Percentiles rank a stretch among this genome's conserved stretches.
Conservation (phyloP, 2,329 filamentous ascomycete genomes). For the Colletotrichum orbiculare region DNA sequence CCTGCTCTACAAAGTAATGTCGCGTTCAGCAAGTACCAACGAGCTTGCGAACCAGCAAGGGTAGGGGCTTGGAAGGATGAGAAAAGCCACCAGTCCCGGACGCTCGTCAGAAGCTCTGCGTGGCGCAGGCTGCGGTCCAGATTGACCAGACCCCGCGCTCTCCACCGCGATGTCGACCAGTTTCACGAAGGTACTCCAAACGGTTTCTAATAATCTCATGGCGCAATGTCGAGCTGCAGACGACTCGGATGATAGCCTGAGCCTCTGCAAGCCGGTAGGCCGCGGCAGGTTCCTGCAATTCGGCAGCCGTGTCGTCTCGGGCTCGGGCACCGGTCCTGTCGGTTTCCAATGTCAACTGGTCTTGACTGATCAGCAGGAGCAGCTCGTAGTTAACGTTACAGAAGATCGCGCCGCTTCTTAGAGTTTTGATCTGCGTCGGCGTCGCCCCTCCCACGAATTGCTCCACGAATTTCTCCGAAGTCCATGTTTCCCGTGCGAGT, state of each 20-base stretch:
- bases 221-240: slow-evolving; percentile 15
- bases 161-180: slow-evolving; percentile 20
- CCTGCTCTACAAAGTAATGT: neutral
- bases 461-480: slow-evolving; percentile 2
- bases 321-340: neutral
- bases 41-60: slow-evolving; percentile 9
- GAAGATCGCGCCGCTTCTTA: no score
- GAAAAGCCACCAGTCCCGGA: slow-evolving; percentile 19
- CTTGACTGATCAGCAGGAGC: neutral
- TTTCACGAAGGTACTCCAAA: neutral
- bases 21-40: neutral
- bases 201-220: slow-evolving; percentile 22
- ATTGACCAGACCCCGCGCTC: slow-evolving; percentile 31
- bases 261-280: neutral
- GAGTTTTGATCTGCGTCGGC: neutral
- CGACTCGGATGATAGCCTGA: slow-evolving; percentile 16
- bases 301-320: slow-evolving; percentile 1
- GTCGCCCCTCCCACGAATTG: neutral
- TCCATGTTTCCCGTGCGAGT: no score
- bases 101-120: slow-evolving; percentile 19
- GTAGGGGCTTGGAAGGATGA: slow-evolving; percentile 12
- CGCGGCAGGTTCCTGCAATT: slow-evolving; percentile 14
- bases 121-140: slow-evolving; percentile 24
- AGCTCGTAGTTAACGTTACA: neutral
- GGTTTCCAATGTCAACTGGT: neutral